These are phyloP conservation scores for Leishmania tropica DNA, from an alignment of 208 protist genomes.

Conservation along the genomic window DNA sequence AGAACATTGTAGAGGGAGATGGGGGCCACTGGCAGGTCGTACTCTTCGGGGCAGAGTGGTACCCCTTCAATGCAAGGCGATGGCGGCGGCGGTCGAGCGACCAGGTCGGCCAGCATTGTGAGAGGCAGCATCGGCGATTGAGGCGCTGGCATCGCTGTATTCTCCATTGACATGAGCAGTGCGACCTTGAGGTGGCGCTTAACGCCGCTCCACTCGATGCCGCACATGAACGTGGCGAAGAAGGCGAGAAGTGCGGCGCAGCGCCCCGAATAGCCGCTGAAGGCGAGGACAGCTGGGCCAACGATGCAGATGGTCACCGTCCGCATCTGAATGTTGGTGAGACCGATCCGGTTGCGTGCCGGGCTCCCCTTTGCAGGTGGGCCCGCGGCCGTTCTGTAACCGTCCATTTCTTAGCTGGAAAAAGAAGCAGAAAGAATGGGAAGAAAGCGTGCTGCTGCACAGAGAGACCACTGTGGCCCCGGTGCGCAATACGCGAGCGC, in stretches of 20 bases:
- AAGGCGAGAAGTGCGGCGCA: conserved; percentile 45
- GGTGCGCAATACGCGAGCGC: neutral
- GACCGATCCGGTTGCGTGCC: conserved; percentile 27
- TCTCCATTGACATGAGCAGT: conserved; percentile 40
- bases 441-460: neutral
- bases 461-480: neutral
- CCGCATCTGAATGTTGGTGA: conserved; percentile 63
- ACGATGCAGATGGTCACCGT: conserved; percentile 62
- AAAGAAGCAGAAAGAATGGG: neutral
- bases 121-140: neutral
- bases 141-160: conserved; percentile 1
- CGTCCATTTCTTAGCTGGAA: neutral
- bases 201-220: conserved; percentile 77
- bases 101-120: conserved; percentile 11
- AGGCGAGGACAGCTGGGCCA: conserved; percentile 49
- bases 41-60: conserved; percentile 46
- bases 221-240: conserved; percentile 50
- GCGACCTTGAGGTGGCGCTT: conserved; percentile 89
- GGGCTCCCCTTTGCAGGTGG: conserved; percentile 3
- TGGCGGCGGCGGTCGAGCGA: conserved; percentile 18
- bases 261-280: conserved; percentile 44
- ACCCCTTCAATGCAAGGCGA: conserved; percentile 30
- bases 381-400: neutral
- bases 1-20: conserved; percentile 43
- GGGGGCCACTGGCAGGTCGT: conserved; percentile 55